Evolutionary conservation across 495 filamentous ascomycete genomes (phyloP).

Genomic region (Podospora pseudocomata): DNA sequence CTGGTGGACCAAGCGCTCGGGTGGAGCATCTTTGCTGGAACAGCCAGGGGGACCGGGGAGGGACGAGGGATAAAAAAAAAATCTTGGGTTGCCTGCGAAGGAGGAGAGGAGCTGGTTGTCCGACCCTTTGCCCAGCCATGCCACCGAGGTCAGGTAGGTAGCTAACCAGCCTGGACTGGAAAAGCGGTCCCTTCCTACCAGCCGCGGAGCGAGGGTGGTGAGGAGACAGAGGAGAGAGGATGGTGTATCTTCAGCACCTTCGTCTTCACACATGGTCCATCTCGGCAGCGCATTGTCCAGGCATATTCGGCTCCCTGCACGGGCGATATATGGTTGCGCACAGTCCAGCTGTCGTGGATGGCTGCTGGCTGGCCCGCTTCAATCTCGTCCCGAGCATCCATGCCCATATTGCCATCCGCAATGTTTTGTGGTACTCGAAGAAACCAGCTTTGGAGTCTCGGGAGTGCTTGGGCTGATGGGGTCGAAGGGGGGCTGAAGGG

Average conservation of each 20-base stretch:
- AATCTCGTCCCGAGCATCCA: conserved; percentile 7
- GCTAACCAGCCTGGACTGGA: neutral
- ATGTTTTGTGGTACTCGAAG: neutral
- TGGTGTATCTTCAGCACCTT: neutral
- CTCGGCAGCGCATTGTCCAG: conserved; percentile 17
- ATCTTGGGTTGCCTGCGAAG: neutral
- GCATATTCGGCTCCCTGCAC: conserved; percentile 16
- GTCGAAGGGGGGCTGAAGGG: neutral
- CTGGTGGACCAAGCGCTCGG: conserved; percentile 37
- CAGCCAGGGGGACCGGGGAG: conserved; percentile 1
- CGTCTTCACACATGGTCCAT: neutral
- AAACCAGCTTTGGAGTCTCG: conserved; percentile 2
- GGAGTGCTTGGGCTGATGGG: neutral
- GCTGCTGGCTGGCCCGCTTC: conserved; percentile 1
- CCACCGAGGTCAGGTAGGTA: neutral
- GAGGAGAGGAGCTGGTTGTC: neutral
- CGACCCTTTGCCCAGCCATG: neutral
- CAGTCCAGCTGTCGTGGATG: conserved; percentile 6
- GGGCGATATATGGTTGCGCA: conserved; percentile 18
- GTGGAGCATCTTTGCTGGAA: conserved; percentile 22
- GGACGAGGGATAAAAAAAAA: conserved; percentile 27
- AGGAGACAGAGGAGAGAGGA: neutral
- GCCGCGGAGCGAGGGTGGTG: neutral
- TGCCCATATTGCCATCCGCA: conserved; percentile 6
- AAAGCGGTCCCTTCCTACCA: conserved; percentile 3